Evolutionary conservation across 2,329 filamentous ascomycete species (phyloP), one percentile per base, ranked within the genome.

Genomic region (Microascus cirrosus): DNA sequence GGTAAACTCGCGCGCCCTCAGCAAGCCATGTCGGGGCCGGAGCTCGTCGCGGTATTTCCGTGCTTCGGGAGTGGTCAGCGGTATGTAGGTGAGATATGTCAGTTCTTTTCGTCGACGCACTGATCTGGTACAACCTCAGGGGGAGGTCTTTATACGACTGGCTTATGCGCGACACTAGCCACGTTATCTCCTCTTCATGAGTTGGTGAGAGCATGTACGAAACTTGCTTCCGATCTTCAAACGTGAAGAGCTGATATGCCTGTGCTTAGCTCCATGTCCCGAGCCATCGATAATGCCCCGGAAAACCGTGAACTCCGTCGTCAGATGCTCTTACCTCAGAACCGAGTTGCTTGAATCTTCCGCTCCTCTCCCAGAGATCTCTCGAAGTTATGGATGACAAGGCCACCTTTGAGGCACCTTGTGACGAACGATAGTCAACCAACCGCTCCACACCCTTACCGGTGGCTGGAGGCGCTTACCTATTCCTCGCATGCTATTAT

Each of bases 121-220:
- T 86, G 54, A 94, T 94, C 69, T 99, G 94, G 66, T 97, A 99
- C 0, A 99, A 74, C 51, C 91, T 82, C 25, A 97, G 69, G 0
- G 94, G 94, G 10, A 97, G 77, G 52, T 90, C 85, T 66, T 91
- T 93, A 68, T 96, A 93, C 1, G 92, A 96, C 50, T 85, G 83
- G 1, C 92, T 77, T 18, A 85, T 80, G 58, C 79, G 81, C 3
- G 84, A 82, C 1, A 96, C 89, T 2, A 99, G 75, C 0, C 80
- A 75, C 0, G 94, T 99, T 63, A 99, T 94, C 68, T 99, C 94
- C 69, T 99, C 94, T 67, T 99, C 94, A 61, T 99, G 94, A 0
- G 94, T 99, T 1, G 94, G 94, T 1, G 91, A 87, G 3, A 99
- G 80, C 34, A 99, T 78, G 61, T 89, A 89, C 3, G 81, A 77